These are phyloP conservation scores for Phytophthora fragariae DNA, from an alignment of 352 stramenopile genomes.

Conservation along the genomic window DNA sequence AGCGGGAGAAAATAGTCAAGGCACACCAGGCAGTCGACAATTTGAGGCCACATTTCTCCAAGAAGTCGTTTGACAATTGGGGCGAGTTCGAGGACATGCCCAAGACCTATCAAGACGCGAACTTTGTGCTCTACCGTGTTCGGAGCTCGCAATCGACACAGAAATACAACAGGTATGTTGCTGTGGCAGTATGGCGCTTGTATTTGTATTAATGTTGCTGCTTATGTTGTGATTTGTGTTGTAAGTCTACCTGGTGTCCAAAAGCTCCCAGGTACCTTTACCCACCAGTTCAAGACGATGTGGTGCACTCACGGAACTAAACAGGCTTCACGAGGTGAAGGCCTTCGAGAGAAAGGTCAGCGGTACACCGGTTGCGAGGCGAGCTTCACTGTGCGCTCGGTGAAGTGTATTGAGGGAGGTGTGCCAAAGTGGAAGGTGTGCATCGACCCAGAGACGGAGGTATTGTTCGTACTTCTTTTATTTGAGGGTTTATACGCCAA, in stretches of 20 bases:
- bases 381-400: neutral
- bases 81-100: neutral
- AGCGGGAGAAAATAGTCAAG: neutral
- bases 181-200: neutral
- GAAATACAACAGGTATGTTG: neutral
- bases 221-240: neutral
- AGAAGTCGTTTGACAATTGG: neutral
- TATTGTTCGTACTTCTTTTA: neutral
- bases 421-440: neutral
- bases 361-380: neutral
- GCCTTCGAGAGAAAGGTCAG: neutral
- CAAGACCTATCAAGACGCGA: neutral
- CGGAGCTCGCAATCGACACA: neutral
- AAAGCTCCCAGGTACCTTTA: neutral
- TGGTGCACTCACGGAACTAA: neutral
- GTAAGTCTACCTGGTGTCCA: neutral
- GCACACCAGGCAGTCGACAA: neutral
- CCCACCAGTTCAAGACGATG: neutral
- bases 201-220: neutral
- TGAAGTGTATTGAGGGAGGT: neutral
- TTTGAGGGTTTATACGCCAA: neutral
- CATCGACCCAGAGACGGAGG: neutral
- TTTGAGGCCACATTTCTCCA: neutral
- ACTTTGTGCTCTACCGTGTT: neutral
- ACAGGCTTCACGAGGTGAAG: neutral